Evolutionary conservation across 768 basidiomycete genomes (phyloP), one percentile per base, ranked within the genome.

Genomic region (Rhizopogon roseolus): DNA sequence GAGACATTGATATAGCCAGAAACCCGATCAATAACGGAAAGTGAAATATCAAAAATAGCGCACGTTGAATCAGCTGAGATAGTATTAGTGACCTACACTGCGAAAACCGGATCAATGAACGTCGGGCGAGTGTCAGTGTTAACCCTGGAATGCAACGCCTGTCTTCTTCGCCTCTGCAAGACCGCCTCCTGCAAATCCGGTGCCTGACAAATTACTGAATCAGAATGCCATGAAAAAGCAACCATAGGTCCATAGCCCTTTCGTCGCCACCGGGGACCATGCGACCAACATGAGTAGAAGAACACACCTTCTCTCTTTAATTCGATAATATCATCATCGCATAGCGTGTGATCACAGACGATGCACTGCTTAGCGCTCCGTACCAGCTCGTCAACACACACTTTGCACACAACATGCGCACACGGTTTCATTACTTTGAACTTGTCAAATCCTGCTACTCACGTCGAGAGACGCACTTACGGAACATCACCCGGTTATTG

Each of bases 151-250:
- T 0, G 92, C 87, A 11, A 92, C 72, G 2, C 92, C 93, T 28
- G 75, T 76, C 66, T 81, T 87, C 37, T 81, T 85, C 0, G 89
- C 88, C 71, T 96, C 92, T n/a, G 93, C 92, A 59, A 93, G 70
- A 6, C 95, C 95, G n/a, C 95, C 94, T 50, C 90, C 89, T 7
- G 95, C 93, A 64, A 90, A 98, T 0, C 95, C 94, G 9, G 95
- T 98, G 25, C 92, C 90, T 93, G 52, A 28, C 46, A 38, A 41
- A 45, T 42, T 19, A 42, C 34, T 42, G 14, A 25, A 52, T 17
- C 49, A 64, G 22, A 57, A 42, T 13, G 25, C 16, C 38, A 39
- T 42, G 5, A 22, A 36, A 50, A 19, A 25, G 27, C 5, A n/a
- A n/a, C n/a, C n/a, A n/a, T n/a, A n/a, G n/a, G n/a, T n/a, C n/a